phyloP scores from a whole-genome alignment of 2,329 filamentous ascomycete genomes.

The Cladosporium sp. region DNA sequence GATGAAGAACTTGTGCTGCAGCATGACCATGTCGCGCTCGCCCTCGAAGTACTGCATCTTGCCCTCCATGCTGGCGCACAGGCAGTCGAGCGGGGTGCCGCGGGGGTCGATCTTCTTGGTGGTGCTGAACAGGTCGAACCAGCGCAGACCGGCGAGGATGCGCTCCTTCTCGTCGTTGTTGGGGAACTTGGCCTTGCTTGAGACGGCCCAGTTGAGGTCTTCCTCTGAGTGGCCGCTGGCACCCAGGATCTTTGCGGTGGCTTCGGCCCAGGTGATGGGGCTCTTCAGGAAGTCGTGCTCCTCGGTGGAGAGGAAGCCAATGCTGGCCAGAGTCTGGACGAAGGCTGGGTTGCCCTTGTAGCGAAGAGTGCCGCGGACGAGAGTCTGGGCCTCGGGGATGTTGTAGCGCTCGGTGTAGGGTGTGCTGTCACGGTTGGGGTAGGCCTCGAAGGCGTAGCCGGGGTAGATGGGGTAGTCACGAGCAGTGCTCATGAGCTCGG shows the following conservation, averaged over 20 bases:
- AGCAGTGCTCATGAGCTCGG: conserved; percentile 72
- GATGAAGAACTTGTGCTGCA: conserved; percentile 82
- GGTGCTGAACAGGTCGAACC: conserved; percentile 69
- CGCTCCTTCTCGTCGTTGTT: conserved; percentile 67
- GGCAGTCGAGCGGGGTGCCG: conserved; percentile 83
- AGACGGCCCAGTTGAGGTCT: conserved; percentile 67
- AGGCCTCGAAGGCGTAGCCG: conserved; percentile 85
- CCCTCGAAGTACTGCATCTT: conserved; percentile 86
- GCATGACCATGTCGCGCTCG: conserved; percentile 80
- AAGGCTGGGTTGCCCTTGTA: conserved; percentile 92
- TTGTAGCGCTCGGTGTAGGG: conserved; percentile 84
- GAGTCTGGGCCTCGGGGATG: conserved; percentile 87
- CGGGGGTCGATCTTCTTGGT: conserved; percentile 68
- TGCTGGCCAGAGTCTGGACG: conserved; percentile 81
- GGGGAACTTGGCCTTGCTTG: conserved; percentile 72
- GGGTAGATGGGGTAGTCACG: conserved; percentile 92
- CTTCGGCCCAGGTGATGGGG: conserved; percentile 76
- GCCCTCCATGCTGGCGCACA: conserved; percentile 83
- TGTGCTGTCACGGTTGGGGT: conserved; percentile 89
- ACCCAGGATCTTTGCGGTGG: conserved; percentile 73
- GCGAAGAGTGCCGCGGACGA: conserved; percentile 80
- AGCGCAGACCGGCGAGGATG: conserved; percentile 70
- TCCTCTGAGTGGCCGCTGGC: conserved; percentile 64
- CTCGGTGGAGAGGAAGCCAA: conserved; percentile 80
- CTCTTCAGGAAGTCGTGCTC: conserved; percentile 63